These are phyloP conservation scores for Taxillus chinensis DNA, from an alignment of 164 flowering plant genomes.

Conservation along the genomic window DNA sequence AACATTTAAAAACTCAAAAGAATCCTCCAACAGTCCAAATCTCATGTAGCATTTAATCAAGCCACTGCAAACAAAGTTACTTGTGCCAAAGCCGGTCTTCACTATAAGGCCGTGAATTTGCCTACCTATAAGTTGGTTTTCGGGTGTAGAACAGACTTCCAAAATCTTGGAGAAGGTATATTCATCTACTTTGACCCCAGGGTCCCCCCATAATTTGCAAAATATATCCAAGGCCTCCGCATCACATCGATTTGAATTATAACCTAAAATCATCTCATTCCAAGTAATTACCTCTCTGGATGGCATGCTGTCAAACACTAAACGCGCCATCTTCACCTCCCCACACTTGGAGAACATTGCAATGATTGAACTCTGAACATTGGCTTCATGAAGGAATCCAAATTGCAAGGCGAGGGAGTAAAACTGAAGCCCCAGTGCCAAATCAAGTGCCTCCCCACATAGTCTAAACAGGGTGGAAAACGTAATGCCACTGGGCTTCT, in stretches of 20 bases:
- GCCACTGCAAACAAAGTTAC: constrained; percentile 26
- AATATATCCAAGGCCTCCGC: constrained; percentile 21
- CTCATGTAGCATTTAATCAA: constrained; percentile 27
- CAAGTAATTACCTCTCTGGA: constrained; percentile 16
- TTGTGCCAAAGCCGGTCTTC: constrained; percentile 30
- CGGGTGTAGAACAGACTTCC: constrained; percentile 22
- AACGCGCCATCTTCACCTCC: constrained; percentile 18
- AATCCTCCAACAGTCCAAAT: constrained; percentile 19
- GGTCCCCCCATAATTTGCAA: constrained; percentile 1
- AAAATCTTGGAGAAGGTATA: constrained; percentile 25
- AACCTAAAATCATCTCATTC: constrained; percentile 48
- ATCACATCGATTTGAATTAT: constrained; percentile 16
- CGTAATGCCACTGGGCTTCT: constrained; percentile 32
- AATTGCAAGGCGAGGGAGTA: constrained; percentile 22
- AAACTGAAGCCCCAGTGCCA: constrained; percentile 38
- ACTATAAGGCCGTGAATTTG: constrained; percentile 33
- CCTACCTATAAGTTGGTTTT: constrained; percentile 14
- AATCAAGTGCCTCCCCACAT: constrained; percentile 24
- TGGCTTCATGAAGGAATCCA: constrained; percentile 20
- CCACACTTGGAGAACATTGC: constrained; percentile 35
- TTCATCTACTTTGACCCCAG: constrained; percentile 25
- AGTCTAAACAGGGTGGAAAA: constrained; percentile 38
- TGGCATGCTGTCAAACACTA: constrained; percentile 17
- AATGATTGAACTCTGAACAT: constrained; percentile 26
- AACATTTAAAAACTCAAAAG: constrained; percentile 21